Percentiles rank a stretch among this genome's conserved stretches.
Conservation (phyloP, 1,284 basidiomycete species). For the Tilletiopsis washingtonensis region DNA sequence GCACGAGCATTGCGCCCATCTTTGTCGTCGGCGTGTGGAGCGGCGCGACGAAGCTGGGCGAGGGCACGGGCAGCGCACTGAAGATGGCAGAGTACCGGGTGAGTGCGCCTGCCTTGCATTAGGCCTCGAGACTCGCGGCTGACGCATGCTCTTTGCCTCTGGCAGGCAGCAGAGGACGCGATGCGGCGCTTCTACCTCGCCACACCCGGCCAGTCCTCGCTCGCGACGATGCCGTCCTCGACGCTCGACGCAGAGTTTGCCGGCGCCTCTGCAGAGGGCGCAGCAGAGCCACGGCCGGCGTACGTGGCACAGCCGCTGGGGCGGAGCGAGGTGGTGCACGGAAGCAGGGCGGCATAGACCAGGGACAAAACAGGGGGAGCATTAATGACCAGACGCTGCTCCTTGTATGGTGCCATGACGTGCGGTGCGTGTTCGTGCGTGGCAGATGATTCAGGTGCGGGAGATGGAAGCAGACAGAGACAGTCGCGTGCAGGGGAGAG, state of each 20-base stretch:
- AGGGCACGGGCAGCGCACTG: conserved; percentile 85
- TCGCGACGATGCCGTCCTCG: conserved; percentile 44
- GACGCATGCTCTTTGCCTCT: conserved; percentile 55
- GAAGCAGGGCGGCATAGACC: too few relatives aligned
- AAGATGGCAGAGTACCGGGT: conserved; percentile 90
- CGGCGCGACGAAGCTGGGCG: conserved; percentile 74
- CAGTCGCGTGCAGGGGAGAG: too few relatives aligned
- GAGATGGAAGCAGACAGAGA: too few relatives aligned
- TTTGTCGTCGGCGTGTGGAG: conserved; percentile 90
- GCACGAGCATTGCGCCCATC: conserved; percentile 75
- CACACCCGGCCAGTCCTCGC: conserved; percentile 57
- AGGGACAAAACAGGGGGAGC: too few relatives aligned
- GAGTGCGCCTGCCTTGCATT: conserved; percentile 60
- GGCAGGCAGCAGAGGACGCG: conserved; percentile 73
- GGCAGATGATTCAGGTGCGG: too few relatives aligned
- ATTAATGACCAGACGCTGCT: too few relatives aligned
- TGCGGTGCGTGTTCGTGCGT: too few relatives aligned
- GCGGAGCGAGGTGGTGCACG: too few relatives aligned
- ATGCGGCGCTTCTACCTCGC: conserved; percentile 67
- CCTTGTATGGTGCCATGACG: too few relatives aligned
- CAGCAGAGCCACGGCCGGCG: too few relatives aligned
- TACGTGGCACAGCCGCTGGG: too few relatives aligned
- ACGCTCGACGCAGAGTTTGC: conserved; percentile 27
- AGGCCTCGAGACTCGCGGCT: conserved; percentile 67
- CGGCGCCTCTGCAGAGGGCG: too few relatives aligned